A percentile compares a stretch with the other conserved stretches of the same genome.
phyloP scores from a whole-genome alignment of 192 early-diverging fungal genomes.

The Coemansia sp. region DNA sequence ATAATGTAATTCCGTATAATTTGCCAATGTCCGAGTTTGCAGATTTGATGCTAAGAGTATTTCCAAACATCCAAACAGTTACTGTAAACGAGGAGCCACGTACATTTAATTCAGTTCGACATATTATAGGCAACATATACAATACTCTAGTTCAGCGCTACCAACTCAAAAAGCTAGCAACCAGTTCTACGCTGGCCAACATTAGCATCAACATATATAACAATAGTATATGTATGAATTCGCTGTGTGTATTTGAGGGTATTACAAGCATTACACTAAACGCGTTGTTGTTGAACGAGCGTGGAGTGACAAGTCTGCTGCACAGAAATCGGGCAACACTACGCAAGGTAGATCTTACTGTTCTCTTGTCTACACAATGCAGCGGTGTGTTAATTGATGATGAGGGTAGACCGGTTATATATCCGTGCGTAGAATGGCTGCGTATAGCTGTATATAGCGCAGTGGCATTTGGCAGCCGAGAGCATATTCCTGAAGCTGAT shows the following conservation, averaged over 20 bases:
- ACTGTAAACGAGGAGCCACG: not conserved
- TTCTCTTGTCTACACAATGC: not conserved
- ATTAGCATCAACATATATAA: not conserved
- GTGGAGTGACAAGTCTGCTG: not conserved
- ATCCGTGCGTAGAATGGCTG: conserved; percentile 12
- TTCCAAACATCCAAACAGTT: not conserved
- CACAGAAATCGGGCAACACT: not conserved
- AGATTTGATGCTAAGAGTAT: not conserved
- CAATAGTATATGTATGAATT: not conserved
- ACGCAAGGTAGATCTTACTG: not conserved
- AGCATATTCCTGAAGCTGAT: not conserved
- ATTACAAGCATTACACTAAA: not conserved
- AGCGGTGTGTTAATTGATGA: not conserved
- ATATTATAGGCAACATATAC: not conserved
- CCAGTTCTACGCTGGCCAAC: not conserved
- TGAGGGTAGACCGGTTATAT: not conserved
- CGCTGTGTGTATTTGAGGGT: not conserved
- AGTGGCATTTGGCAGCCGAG: conserved; percentile 5
- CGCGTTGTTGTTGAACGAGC: not conserved
- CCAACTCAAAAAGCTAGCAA: not conserved
- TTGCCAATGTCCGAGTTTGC: not conserved
- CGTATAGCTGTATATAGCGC: conserved; percentile 7
- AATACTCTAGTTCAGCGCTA: not conserved
- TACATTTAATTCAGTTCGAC: not conserved
- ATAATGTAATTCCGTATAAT: not conserved